Base-by-base conservation (phyloP, 192 early-diverging fungal genomes). In the Chytriomyces hyalinus region DNA sequence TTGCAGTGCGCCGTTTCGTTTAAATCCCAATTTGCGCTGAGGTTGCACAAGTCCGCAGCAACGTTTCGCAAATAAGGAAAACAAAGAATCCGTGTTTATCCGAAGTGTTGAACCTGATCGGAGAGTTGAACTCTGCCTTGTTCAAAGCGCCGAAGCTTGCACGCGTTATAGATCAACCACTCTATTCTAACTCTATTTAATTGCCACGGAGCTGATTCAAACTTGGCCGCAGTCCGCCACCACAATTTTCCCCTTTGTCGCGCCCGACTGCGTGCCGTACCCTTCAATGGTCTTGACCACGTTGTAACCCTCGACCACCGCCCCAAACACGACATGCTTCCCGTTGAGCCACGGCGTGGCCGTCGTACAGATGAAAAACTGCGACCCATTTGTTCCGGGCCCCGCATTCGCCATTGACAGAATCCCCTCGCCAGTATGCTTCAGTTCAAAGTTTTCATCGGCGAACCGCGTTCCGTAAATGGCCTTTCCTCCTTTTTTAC, bases 341-440 rank as follows among this genome's bases (percentile, higher is more conserved):
- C 83, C 83, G 73, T 87, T 84, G 46, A 85, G 95, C 89, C 94
- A 95, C 20, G 89, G 71, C 17, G 95, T 98, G 79, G 86, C 85
- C 49, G 90, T 90, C 26, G 94, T 95, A 67, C 92, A 93, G 80
- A 98, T 92, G 83, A 96, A 97, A 87, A 98, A 85, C 76, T 85
- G 84, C 45, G 78, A 80, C 13, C 84, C 84, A 75, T 85, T 85
- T 45, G 84, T 85, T 51, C 60, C 57, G 46, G 78, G 80, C 28
- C 84, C 84, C 22, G 86, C 86, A 79, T 86, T 87, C 60, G 86
- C 84, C 15, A 57, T 51, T 0, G 67, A 36, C 13, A 69, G 67
- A 22, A 6, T 80, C 83, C 47, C 80, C 44, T 9, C 82, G 22
- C 81, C 82, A 46, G 76, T 86, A 84, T 70, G 90, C 53, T 67